phyloP scores from a whole-genome alignment of 1,284 basidiomycete species.

The Singerocomus rubriflavus region DNA sequence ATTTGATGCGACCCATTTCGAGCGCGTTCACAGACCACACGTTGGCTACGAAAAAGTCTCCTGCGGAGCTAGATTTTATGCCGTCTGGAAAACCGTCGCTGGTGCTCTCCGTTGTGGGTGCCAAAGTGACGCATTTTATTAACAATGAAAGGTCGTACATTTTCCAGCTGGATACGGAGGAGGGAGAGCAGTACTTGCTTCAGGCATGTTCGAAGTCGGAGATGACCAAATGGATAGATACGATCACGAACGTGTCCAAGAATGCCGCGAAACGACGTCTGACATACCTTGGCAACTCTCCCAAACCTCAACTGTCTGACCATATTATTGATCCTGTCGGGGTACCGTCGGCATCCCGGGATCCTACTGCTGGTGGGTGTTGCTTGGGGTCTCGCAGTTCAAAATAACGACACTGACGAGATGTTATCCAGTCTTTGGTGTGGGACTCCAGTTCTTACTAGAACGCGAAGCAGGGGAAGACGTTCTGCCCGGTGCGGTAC shows the following conservation, averaged over 20 bases:
- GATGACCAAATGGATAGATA: constrained; percentile 72
- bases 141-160: constrained; percentile 78
- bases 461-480: constrained; percentile 57
- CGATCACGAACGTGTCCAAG: constrained; percentile 65
- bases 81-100: constrained; percentile 68
- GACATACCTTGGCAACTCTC: constrained; percentile 73
- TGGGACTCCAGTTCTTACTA: constrained; percentile 66
- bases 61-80: constrained; percentile 70
- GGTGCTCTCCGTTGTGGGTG: constrained; percentile 69
- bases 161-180: constrained; percentile 80
- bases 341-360: constrained; percentile 37
- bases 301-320: constrained; percentile 66
- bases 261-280: constrained; percentile 72
- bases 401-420: constrained; percentile 6
- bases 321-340: constrained; percentile 55
- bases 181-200: constrained; percentile 77
- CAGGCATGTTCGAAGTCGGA: constrained; percentile 68
- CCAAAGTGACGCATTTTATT: constrained; percentile 62
- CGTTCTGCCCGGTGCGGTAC: constrained; percentile 55
- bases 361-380: constrained; percentile 63
- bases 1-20: constrained; percentile 82
- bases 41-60: constrained; percentile 50
- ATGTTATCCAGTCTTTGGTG: constrained; percentile 62
- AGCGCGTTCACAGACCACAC: constrained; percentile 72
- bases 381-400: neutral